Percentiles rank a stretch among this genome's conserved stretches.
phyloP scores from a whole-genome alignment of 1,284 basidiomycete genomes.

The Ustilago xerochloae region DNA sequence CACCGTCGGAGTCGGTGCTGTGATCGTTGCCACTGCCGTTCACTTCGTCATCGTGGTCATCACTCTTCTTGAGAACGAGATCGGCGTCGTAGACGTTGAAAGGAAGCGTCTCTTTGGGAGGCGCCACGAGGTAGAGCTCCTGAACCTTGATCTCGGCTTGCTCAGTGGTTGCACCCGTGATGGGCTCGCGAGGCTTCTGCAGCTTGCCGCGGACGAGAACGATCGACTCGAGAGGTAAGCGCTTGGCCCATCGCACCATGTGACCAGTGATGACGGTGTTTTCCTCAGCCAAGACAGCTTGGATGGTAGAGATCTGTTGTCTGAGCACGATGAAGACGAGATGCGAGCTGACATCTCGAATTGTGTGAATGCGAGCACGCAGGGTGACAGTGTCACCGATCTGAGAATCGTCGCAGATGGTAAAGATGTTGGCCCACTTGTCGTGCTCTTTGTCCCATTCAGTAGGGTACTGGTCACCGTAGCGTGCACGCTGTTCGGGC shows the following conservation, averaged over 20 bases:
- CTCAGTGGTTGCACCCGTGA: constrained; percentile 55
- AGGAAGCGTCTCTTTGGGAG: constrained; percentile 53
- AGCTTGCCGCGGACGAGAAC: constrained; percentile 58
- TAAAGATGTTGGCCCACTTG: constrained; percentile 29
- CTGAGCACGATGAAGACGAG: constrained; percentile 64
- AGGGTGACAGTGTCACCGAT: constrained; percentile 47
- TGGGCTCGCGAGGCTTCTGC: constrained; percentile 54
- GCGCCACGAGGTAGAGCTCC: constrained; percentile 54
- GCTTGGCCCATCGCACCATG: constrained; percentile 63
- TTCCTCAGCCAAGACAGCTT: constrained; percentile 58
- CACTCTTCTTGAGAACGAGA: constrained; percentile 43
- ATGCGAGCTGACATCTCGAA: constrained; percentile 57
- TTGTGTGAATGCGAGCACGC: constrained; percentile 59
- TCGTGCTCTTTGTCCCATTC: constrained; percentile 44
- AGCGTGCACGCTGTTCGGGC: constrained; percentile 54
- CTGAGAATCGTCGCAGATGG: constrained; percentile 35
- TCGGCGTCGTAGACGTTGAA: constrained; percentile 65
- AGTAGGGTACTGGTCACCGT: constrained; percentile 45
- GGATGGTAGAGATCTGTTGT: constrained; percentile 58
- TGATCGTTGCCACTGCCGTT: constrained; percentile 11
- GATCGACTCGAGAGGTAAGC: constrained; percentile 58
- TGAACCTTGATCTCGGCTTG: constrained; percentile 60
- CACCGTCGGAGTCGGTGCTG: constrained; percentile 21
- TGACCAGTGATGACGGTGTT: constrained; percentile 47
- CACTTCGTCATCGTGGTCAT: constrained; percentile 36